These are phyloP conservation scores for Cylindrotheca closterium DNA, from an alignment of 108 stramenopile species.

Conservation along the genomic window DNA sequence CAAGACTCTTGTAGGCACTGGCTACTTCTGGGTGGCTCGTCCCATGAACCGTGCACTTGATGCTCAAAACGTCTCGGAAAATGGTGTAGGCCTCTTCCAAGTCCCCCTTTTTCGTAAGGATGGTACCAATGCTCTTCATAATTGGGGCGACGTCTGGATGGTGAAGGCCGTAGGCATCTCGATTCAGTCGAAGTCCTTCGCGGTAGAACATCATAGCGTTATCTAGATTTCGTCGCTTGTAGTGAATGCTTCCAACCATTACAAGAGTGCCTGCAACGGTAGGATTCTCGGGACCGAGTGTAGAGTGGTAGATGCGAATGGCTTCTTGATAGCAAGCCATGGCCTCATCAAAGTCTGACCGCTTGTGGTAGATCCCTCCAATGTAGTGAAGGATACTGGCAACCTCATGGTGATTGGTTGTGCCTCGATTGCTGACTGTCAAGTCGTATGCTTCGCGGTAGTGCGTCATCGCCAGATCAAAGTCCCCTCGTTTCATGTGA, in stretches of 20 bases:
- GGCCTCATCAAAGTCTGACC: slow-evolving; percentile 58
- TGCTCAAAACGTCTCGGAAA: slow-evolving; percentile 72
- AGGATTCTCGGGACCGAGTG: slow-evolving; percentile 70
- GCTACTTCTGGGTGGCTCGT: slow-evolving; percentile 75
- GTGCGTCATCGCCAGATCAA: slow-evolving; percentile 70
- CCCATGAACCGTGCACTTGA: slow-evolving; percentile 67
- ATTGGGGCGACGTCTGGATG: slow-evolving; percentile 88
- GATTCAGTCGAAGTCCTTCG: slow-evolving; percentile 75
- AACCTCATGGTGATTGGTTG: slow-evolving; percentile 70
- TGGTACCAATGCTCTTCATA: slow-evolving; percentile 76
- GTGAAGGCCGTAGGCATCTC: slow-evolving; percentile 71
- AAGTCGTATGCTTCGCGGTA: slow-evolving; percentile 78
- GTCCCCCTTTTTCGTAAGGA: slow-evolving; percentile 68
- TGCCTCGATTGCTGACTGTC: slow-evolving; percentile 54
- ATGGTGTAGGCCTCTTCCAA: slow-evolving; percentile 66
- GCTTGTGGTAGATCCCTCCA: slow-evolving; percentile 65
- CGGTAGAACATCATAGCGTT: slow-evolving; percentile 78
- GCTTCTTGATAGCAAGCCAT: slow-evolving; percentile 82
- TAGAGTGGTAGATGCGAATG: slow-evolving; percentile 72
- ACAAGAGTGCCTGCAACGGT: slow-evolving; percentile 77
- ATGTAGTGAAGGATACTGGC: slow-evolving; percentile 80
- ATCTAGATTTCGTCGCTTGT: slow-evolving; percentile 72
- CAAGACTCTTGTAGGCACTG: slow-evolving; percentile 72
- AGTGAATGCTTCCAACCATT: slow-evolving; percentile 78
- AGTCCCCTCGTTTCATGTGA: slow-evolving; percentile 62